Base-by-base conservation (phyloP, 2,329 filamentous ascomycete genomes). In the Trichoderma sp. region DNA sequence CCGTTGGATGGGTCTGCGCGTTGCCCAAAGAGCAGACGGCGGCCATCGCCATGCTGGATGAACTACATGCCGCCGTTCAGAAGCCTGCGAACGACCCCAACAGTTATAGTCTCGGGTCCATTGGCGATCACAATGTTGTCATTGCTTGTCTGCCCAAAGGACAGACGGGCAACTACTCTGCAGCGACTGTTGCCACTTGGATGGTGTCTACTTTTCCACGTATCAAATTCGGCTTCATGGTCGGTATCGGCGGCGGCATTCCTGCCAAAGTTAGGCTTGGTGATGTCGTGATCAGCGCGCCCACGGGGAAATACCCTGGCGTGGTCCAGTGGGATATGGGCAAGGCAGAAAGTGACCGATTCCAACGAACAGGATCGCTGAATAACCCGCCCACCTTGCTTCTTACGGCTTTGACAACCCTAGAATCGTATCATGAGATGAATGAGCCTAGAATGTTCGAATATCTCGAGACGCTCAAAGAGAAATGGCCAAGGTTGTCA, bases 191-290 rank as follows among this genome's bases (percentile, higher is more conserved):
- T 0, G 74, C 65, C 1, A 60, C 64, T 0, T 21, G 63, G 8
- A 52, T 76, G 2, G 14, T 72, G 1, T 6, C 61, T 0, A 72
- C 72, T 1, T 46, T 76, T 2, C 72, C 73, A 3, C 65, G 71
- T 2, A 72, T 76, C 1, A 63, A 67, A 0, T 30, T 75, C 18
- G 71, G 70, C 0, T 46, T 76, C 1, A 13, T 75, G 21, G 72
- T 75, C 69, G 77, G 79, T 0, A 83, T 81, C 74, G 86, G 85
- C 1, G 86, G 88, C 0, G 75, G 64, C 0, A 49, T 74, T 11
- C 21, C 72, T 3, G 4, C 46, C 1, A 76, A 77, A 10, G 71
- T 77, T 11, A 73, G 75, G 0, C 71, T 77, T 0, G 75, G 76
- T 0, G 76, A 77, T 8, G 37, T 78, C 2, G 73, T 76, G 0